phyloP scores from a whole-genome alignment of 176 grass and related monocot genomes.

The Hordeum marinum region DNA sequence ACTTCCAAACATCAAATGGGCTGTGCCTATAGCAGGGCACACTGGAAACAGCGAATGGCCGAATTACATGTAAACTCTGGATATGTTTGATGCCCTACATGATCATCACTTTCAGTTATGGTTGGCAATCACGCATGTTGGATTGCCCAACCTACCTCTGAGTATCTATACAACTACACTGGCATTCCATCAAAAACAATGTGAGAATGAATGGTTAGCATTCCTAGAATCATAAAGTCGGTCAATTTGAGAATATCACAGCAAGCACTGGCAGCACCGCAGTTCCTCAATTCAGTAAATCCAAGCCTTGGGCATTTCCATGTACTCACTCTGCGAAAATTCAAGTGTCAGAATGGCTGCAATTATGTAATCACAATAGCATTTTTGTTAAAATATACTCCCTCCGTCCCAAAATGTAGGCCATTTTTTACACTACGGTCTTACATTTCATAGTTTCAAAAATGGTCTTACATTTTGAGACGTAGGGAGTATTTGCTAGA shows the following conservation, averaged over 20 bases:
- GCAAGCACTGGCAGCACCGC: neutral
- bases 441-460: too few species aligned
- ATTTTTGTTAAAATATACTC: neutral
- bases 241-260: neutral
- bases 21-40: neutral
- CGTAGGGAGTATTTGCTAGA: neutral
- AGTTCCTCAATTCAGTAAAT: neutral
- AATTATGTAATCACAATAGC: neutral
- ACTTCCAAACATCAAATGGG: neutral
- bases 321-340: slow-evolving; percentile 9
- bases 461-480: too few species aligned
- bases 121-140: slow-evolving; percentile 15
- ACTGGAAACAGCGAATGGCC: neutral
- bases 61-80: slow-evolving; percentile 19
- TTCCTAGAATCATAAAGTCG: slow-evolving; percentile 10
- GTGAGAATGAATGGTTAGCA: slow-evolving; percentile 36
- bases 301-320: slow-evolving; percentile 9
- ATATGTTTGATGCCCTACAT: slow-evolving; percentile 15
- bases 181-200: slow-evolving; percentile 36
- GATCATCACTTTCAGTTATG: neutral
- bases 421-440: too few species aligned
- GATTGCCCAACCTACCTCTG: slow-evolving; percentile 22
- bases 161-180: slow-evolving; percentile 42
- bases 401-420: too few species aligned
- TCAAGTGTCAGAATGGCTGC: neutral